Evolutionary conservation across 305 asterid genomes (phyloP), one percentile per base, ranked within the genome.

Genomic region (Solanum hybrid): DNA sequence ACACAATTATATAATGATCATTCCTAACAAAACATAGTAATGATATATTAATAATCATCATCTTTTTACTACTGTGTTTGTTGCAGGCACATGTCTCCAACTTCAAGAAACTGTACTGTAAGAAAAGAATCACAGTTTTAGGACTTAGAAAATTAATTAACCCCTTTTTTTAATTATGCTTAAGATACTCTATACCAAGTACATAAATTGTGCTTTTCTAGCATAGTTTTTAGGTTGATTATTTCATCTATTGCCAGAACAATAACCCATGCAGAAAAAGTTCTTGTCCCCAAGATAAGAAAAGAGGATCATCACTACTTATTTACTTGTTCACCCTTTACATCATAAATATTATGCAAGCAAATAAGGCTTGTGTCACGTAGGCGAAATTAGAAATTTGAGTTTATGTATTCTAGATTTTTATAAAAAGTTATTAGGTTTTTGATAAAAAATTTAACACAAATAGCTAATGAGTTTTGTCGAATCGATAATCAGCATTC

Each of bases 11-110:
- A 87, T 87, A 93, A 86, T 88, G 93, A 97, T 94, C 97, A 95
- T 94, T 93, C 92, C 91, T 89, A 57, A 73, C 24, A 92, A 90
- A 91, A 93, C 93, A 94, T 89, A 88, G 98, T 95, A 95, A 96
- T 97, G 95, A 96, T 96, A 88, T 91, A 93, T 92, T 94, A 95
- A 96, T 97, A 78, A 96, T 96, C 94, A 94, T 94, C 96, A 89
- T 94, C 96, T 93, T 95, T 61, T 92, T 93, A 90, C 91, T 82
- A 90, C 95, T 92, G 95, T 92, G 95, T 89, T 36, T 92, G 67
- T 93, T 95, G 95, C 97, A 92, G 98, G 92, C 95, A 95, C 95
- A 92, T 95, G 95, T 93, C 95, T 89, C 96, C 94, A 88, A 89
- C 92, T 80, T 92, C 89, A 90, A 76, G 51, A 84, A 83, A 31